A percentile compares a stretch with the other conserved stretches of the same genome.
These are phyloP conservation scores for Laburnicola sp. DNA, from an alignment of 2,329 filamentous ascomycete genomes.

Conservation along the genomic window DNA sequence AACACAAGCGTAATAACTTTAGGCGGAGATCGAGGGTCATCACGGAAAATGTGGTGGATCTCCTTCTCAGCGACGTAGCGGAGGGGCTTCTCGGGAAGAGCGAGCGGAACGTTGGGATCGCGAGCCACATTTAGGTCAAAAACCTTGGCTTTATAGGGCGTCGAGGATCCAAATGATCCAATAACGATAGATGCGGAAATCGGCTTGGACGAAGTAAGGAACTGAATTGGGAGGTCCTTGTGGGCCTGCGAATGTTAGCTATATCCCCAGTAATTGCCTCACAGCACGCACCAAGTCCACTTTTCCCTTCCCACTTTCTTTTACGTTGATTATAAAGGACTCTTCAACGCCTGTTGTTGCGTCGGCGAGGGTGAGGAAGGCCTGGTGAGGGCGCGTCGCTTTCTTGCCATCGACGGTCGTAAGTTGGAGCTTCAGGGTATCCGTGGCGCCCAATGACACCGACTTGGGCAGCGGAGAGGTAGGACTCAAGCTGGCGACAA, in stretches of 20 bases:
- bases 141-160: constrained; percentile 66
- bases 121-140: constrained; percentile 73
- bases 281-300: constrained; percentile 72
- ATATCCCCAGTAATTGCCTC: constrained; percentile 9
- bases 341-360: constrained; percentile 76
- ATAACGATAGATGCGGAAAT: constrained; percentile 82
- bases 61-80: constrained; percentile 83
- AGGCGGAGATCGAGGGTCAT: constrained; percentile 78
- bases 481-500: constrained; percentile 44
- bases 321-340: constrained; percentile 80
- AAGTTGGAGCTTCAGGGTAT: constrained; percentile 79
- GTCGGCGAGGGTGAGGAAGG: constrained; percentile 83
- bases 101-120: constrained; percentile 63
- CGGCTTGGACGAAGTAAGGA: constrained; percentile 68
- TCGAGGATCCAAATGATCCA: constrained; percentile 78
- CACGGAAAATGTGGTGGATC: constrained; percentile 88
- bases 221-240: constrained; percentile 84
- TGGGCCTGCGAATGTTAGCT: constrained; percentile 65
- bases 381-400: constrained; percentile 87
- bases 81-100: constrained; percentile 67
- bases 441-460: constrained; percentile 66
- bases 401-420: constrained; percentile 79
- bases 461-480: constrained; percentile 64
- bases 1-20: constrained; percentile 80
- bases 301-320: constrained; percentile 83